Base-by-base conservation (phyloP, 495 filamentous ascomycete genomes). In the Barbatosphaeria neglecta region DNA sequence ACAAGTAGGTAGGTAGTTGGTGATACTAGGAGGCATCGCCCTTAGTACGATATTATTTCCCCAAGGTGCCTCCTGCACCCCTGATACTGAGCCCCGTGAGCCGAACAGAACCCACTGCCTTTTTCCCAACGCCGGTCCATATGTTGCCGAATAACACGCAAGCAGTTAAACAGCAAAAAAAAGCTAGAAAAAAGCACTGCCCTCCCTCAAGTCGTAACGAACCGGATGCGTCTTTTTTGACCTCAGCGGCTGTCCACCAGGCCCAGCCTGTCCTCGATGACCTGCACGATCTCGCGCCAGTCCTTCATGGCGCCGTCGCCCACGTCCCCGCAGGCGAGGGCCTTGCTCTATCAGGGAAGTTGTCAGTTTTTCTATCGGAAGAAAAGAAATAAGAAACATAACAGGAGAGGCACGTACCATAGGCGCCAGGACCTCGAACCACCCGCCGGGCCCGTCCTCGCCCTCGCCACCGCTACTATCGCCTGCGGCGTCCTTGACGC, bases 251-350 rank as follows among this genome's bases (percentile, higher is more conserved):
- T n/a, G n/a, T n/a, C n/a, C n/a, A n/a, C n/a, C 27, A 35, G 11
- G 1, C 13, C 60, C 35, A 81, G 47, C 40, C 54, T 53, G 24
- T 56, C 44, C 52, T 83, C 73, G 38, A 92, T 80, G 1, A 66
- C 59, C n/a, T 55, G 51, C 22, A 87, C 77, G 58, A 95, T 84
- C 28, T 80, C 73, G 38, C 61, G 75, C 82, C 83, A 90, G 24
- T 87, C 80, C 62, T 68, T 72, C 87, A 92, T 94, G 6, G 75
- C 86, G 18, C 86, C 86, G 19, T 72, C 66, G 0, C 86, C 86
- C 19, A 79, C 69, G 59, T 90, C 85, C n/a, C 87, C 88, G 63
- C 86, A 90, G 6, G 88, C 87, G 47, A 92, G 66, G 13, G 68
- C 66, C 64, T 93, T 93, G 61, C 77, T 40, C 44, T 50, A 48